Evolutionary conservation across 176 grass and related monocot genomes (phyloP).

Genomic region (Triticum urartu): DNA sequence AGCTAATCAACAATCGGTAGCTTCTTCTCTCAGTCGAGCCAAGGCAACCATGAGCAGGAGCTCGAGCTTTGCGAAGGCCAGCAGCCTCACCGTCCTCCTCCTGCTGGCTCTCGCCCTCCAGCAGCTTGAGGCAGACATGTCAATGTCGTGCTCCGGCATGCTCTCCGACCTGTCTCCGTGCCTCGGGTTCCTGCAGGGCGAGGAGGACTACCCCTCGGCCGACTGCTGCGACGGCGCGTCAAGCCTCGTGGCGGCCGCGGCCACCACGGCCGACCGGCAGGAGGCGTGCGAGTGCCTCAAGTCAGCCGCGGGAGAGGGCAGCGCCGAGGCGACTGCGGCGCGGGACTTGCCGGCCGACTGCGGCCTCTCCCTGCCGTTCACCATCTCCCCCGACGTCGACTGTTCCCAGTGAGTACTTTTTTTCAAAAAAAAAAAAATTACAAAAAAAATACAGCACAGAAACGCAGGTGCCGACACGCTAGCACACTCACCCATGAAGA

Average conservation of each 20-base stretch:
- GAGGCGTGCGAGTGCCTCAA: constrained; percentile 57
- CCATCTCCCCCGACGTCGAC: constrained; percentile 44
- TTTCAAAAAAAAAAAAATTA: too few relatives aligned
- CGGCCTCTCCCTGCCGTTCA: constrained; percentile 30
- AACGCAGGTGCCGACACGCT: too few relatives aligned
- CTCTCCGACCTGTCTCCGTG: constrained; percentile 29
- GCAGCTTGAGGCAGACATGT: constrained; percentile 13
- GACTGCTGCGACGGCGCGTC: constrained; percentile 47
- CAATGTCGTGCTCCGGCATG: constrained; percentile 25
- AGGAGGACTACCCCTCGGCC: not conserved
- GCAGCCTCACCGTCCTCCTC: not conserved
- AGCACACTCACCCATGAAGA: too few relatives aligned
- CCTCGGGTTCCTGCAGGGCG: constrained; percentile 35
- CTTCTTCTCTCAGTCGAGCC: not conserved
- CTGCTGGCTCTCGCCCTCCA: not conserved
- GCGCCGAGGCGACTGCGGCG: not conserved
- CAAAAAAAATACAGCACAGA: too few relatives aligned
- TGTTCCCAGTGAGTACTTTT: constrained; percentile 34
- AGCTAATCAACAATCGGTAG: not conserved
- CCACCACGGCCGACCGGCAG: constrained; percentile 17
- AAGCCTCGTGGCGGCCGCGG: constrained; percentile 15
- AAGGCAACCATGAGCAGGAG: constrained; percentile 9
- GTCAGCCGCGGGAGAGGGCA: not conserved
- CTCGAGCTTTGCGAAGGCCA: not conserved
- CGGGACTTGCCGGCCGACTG: constrained; percentile 40